Evolutionary conservation across 2,329 filamentous ascomycete genomes (phyloP), one percentile per base, ranked within the genome.

Genomic region (Fusarium mangiferae): DNA sequence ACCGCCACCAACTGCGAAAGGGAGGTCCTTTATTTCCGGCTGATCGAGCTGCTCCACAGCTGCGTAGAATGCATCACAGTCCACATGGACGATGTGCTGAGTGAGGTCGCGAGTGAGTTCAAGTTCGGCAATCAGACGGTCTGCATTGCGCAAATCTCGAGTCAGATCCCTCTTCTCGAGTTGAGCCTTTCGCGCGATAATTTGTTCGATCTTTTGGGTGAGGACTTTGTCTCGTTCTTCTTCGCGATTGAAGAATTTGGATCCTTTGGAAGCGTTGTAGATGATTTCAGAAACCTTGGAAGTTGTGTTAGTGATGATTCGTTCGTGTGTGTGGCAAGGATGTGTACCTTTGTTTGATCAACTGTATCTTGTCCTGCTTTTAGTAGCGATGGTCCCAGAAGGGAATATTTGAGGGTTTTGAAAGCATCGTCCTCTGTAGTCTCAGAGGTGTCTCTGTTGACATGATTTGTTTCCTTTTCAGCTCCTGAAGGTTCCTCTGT

Each of bases 61-160:
- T 2, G 96, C 96, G 79, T 96, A 99, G 82, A 99, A 99, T 22
- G 96, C 96, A 85, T 99, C 96, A 82, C 96, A 98, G 81, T 99
- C 96, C 54, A 98, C 89, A 80, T 99, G 96, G 2, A 98, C 92
- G 30, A 98, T 90, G 65, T 90, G 87, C 81, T 98, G 96, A 2
- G 91, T 92, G 41, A 99, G 85, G 79, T 98, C 95, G 52, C 96
- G 89, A 3, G 88, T 87, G 13, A 91, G 80, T 79, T 99, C 96
- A 26, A 98, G 88, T 77, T 96, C 91, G 2, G 91, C 87, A 60
- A 98, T 91, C 69, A 94, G 90, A 70, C 94, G 91, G 80, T 98
- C 95, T 26, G 94, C 95, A 66, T 90, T 90, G 49, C 93, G 91
- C 36, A 92, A 83, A 68, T 98, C 93, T 38, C 88, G 86, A 46